phyloP scores from a whole-genome alignment of 2,329 filamentous ascomycete species.

The Aureobasidium lini region DNA sequence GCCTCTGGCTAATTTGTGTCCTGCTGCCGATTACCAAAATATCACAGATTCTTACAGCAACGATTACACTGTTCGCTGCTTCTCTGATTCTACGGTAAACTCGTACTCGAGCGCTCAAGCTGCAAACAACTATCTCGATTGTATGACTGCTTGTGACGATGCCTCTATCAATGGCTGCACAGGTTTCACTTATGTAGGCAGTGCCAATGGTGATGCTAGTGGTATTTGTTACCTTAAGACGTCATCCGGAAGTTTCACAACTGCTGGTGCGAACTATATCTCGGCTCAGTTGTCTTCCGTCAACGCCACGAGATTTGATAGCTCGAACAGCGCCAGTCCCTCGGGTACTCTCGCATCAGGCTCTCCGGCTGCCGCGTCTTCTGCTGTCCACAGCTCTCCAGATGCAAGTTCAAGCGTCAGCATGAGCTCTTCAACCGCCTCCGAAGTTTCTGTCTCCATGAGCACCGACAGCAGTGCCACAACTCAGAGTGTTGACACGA shows the following conservation, averaged over 20 bases:
- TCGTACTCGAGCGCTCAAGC: slow-evolving; percentile 14
- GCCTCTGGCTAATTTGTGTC: slow-evolving; percentile 17
- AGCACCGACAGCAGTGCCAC: neutral
- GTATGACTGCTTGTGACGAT: slow-evolving; percentile 15
- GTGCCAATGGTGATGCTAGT: slow-evolving; percentile 3
- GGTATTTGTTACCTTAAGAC: slow-evolving; percentile 15
- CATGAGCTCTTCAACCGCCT: neutral
- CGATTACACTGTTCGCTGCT: slow-evolving; percentile 14
- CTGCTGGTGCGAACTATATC: slow-evolving; percentile 13
- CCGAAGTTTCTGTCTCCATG: neutral
- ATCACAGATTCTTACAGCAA: slow-evolving; percentile 12
- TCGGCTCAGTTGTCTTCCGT: slow-evolving; percentile 1
- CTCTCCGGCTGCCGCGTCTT: neutral
- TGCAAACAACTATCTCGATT: slow-evolving; percentile 13
- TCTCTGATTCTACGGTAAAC: slow-evolving; percentile 10
- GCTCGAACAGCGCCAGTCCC: neutral
- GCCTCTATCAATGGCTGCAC: slow-evolving; percentile 12
- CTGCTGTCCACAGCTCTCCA: neutral
- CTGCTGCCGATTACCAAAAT: slow-evolving; percentile 10
- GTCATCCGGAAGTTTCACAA: slow-evolving; percentile 12
- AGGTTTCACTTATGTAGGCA: slow-evolving; percentile 17
- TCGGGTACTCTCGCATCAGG: neutral
- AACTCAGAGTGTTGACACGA: no score
- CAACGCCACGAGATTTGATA: neutral
- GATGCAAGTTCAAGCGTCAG: neutral